Conservation (phyloP, 257 asterid genomes). For the Solanum clarkiae region DNA sequence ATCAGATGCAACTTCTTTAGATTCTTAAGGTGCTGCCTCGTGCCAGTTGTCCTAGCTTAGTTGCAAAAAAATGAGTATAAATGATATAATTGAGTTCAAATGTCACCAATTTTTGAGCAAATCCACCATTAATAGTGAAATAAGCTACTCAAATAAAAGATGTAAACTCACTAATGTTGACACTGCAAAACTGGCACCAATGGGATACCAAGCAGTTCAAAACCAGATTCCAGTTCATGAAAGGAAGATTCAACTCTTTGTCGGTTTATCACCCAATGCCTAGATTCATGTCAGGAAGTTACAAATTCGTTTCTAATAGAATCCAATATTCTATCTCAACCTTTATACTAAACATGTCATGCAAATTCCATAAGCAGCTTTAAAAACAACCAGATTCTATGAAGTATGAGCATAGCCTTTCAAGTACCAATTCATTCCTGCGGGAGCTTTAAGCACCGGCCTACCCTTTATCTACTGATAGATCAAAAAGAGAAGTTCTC, state of each 20-base stretch:
- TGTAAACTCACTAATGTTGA: neutral
- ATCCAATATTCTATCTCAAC: neutral
- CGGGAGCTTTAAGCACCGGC: neutral
- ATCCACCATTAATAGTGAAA: neutral
- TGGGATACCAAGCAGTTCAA: neutral
- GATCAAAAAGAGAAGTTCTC: neutral
- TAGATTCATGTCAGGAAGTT: neutral
- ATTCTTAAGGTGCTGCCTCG: slow-evolving; percentile 1
- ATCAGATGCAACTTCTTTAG: slow-evolving; percentile 18
- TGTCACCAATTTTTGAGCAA: neutral
- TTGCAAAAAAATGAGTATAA: neutral
- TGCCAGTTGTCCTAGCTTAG: neutral
- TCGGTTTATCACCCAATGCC: neutral
- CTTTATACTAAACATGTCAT: neutral
- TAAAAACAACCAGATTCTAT: neutral
- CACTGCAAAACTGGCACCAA: neutral
- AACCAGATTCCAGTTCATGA: neutral
- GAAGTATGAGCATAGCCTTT: neutral
- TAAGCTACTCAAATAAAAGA: neutral
- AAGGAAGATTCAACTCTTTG: neutral
- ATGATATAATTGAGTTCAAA: neutral
- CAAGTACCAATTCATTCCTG: neutral
- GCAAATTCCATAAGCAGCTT: neutral
- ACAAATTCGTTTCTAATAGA: neutral
- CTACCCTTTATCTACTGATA: neutral